Percentiles rank a stretch among this genome's conserved stretches.
These are phyloP conservation scores for Bifiguratus adelaidae DNA, from an alignment of 192 early-diverging fungal species.

Conservation along the genomic window DNA sequence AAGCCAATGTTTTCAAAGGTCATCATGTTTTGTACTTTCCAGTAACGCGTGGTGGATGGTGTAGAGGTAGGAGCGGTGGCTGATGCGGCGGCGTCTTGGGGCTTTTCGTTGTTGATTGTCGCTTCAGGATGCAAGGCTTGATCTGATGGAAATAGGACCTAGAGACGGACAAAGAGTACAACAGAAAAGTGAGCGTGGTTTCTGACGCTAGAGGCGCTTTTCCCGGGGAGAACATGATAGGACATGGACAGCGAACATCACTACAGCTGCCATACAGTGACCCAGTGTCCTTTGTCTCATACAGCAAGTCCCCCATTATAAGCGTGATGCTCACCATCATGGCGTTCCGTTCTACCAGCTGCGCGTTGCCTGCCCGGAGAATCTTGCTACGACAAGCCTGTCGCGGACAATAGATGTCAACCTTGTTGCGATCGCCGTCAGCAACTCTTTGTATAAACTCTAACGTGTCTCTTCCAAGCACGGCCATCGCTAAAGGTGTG, in stretches of 20 bases:
- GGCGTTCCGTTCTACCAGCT: conserved; percentile 29
- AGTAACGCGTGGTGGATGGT: conserved; percentile 29
- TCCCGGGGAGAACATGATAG: not conserved
- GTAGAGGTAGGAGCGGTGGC: not conserved
- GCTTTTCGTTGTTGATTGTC: not conserved
- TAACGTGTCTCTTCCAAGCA: too few relatives aligned
- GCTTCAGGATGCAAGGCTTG: not conserved
- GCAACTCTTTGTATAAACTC: too few relatives aligned
- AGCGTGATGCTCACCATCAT: conserved; percentile 32
- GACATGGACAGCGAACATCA: too few relatives aligned
- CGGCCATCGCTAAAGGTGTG: too few relatives aligned
- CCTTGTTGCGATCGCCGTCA: too few relatives aligned
- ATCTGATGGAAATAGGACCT: conserved; percentile 7
- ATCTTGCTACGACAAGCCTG: conserved; percentile 31
- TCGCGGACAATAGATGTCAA: conserved; percentile 43
- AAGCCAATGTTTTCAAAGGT: conserved; percentile 72
- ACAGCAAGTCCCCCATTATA: too few relatives aligned
- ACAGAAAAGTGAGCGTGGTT: too few relatives aligned
- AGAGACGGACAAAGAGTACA: not conserved
- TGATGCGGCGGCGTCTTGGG: not conserved
- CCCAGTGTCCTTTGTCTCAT: too few relatives aligned
- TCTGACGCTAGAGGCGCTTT: too few relatives aligned
- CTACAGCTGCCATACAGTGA: too few relatives aligned
- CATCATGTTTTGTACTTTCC: conserved; percentile 55
- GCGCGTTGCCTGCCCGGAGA: conserved; percentile 26